Evolutionary conservation across 1,284 basidiomycete genomes (phyloP), one percentile per base, ranked within the genome.

Genomic region (Entoloma clypeatum): DNA sequence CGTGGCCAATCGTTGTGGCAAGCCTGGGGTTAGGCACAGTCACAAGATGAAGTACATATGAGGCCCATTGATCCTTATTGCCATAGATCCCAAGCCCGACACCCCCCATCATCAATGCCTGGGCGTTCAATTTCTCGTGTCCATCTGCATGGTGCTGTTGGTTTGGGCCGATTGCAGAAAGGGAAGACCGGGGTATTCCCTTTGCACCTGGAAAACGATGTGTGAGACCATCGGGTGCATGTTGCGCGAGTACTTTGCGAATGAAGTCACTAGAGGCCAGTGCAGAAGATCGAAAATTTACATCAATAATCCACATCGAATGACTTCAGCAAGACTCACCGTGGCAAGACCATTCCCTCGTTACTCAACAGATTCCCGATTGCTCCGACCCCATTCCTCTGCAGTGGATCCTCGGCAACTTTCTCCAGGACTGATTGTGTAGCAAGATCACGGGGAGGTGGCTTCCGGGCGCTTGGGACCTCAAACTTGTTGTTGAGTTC

Each of bases 11-110:
- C 2, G 55, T 45, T 8, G 37, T 53, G 8, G 53, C 43, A 5
- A 40, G 36, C 1, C 56, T 49, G 21, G 44, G 44, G 35, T 62
- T 46, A 7, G 55, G 60, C 11, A 63, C 45, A 4, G 51, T 51
- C 13, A 30, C 24, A 7, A 57, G 21, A n/a, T 50, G 44, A 8
- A 57, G 44, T 4, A 59, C 18, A 19, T 29, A 14, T 14, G 48
- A 49, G 4, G 43, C 51, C 47, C 52, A 59, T 37, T 63, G 57
- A 37, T 61, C 59, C 24, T 42, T 50, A 31, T 50, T 52, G 1
- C 44, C 51, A 45, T 62, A 62, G 23, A 60, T 56, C 0, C 54
- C 53, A 16, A 62, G 33, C 7, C 51, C 49, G 11, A 61, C 47
- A 14, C 46, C 50, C 9, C 59, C 58, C 56, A 61, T 59, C 13